A percentile compares a stretch with the other conserved stretches of the same genome.
phyloP scores from a whole-genome alignment of 305 asterid genomes.

The Solanum hybrid region DNA sequence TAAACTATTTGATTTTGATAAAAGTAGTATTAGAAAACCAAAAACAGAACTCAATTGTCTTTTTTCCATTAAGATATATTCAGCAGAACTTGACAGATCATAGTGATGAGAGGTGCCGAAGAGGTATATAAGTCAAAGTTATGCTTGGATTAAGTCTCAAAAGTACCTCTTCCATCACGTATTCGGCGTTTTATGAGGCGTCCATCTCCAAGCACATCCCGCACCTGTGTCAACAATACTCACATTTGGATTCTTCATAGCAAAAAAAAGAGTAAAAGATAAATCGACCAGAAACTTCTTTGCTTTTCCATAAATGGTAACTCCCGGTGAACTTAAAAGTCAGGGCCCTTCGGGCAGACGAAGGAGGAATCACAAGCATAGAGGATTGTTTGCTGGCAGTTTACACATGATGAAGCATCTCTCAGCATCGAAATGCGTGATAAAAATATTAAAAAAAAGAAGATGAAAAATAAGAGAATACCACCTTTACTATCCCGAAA shows the following conservation, averaged over 20 bases:
- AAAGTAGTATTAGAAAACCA: neutral
- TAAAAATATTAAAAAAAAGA: neutral
- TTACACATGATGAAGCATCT: neutral
- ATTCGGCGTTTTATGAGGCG: conserved; percentile 87
- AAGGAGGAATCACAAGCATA: neutral
- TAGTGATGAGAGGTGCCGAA: neutral
- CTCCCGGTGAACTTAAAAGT: neutral
- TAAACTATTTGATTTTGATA: neutral
- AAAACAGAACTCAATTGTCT: neutral
- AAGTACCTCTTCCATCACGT: conserved; percentile 80
- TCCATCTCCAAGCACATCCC: conserved; percentile 98
- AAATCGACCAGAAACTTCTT: neutral
- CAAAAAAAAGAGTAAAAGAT: neutral
- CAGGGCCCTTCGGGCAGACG: neutral
- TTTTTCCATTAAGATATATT: neutral
- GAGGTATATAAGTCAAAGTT: neutral
- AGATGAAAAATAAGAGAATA: neutral
- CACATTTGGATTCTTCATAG: neutral
- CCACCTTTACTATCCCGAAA: neutral
- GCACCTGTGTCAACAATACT: conserved; percentile 45
- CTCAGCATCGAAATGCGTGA: neutral
- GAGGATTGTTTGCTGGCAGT: neutral
- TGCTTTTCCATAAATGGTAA: neutral
- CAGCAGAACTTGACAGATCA: neutral
- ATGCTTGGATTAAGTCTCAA: neutral